Base-by-base conservation (phyloP, 1,284 basidiomycete species). In the Sanghuangporus weigelae region DNA sequence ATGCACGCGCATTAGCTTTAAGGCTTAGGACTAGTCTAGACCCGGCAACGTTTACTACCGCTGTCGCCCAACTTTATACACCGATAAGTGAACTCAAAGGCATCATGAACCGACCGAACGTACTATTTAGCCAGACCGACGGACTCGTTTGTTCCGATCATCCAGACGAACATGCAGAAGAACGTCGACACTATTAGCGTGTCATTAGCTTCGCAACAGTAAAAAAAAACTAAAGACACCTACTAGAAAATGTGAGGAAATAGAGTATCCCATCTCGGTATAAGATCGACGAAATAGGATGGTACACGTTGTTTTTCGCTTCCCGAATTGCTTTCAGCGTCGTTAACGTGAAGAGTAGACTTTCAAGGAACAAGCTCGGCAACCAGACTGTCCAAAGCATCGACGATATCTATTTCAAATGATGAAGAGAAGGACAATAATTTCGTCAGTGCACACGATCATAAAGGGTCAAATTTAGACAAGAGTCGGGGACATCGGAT, bases 201-300 rank as follows among this genome's bases (percentile, higher is more conserved):
- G 21, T 48, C 16, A 42, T 40, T 46, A 26, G 39, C 16, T 35
- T 48, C 16, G 26, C 11, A n/a, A 19, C 3, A 44, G 50, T 11
- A 19, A 19, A 58, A 39, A 23, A 36, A 42, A 23, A 0, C 16
- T 31, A 1, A 54, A 57, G 36, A 8, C n/a, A 40, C 59, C 11
- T 44, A 66, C 65, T 54, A 12, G 65, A 11, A 36, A 66, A 60
- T 1, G 65, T 57, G 10, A 66, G 19, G 44, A 56, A 66, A 38
- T 66, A 66, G 16, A 66, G 39, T 46, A 66, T 66, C 19, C 65
- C 65, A 48, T 66, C 65, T 11, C 65, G 49, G 55, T 63, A 66
- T 11, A 66, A 62, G 39, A 66, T 66, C 16, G 61, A 55, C 36
- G 65, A 53, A 16, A 66, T 66, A 8, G 65, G 65, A 26, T 62